Evolutionary conservation across 2,329 filamentous ascomycete species (phyloP).

Genomic region (Colletotrichum godetiae): DNA sequence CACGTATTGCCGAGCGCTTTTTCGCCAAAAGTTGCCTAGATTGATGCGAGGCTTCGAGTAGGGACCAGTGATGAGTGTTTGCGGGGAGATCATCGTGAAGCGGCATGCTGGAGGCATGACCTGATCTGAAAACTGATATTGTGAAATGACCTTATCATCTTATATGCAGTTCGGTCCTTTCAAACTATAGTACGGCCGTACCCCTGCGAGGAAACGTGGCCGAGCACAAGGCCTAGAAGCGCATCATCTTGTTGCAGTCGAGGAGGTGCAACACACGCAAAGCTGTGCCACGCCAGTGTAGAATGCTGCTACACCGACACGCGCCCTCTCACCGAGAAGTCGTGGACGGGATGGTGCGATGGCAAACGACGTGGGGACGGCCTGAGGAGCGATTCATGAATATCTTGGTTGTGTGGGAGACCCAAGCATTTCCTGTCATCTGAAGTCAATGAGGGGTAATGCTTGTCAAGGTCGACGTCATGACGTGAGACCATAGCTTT

Average conservation of each 20-base stretch:
- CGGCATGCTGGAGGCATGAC: neutral
- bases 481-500: neutral
- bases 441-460: neutral
- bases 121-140: conserved; percentile 24
- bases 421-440: conserved; percentile 1
- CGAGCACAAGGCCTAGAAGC: neutral
- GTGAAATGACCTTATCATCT: neutral
- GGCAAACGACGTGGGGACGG: neutral
- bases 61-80: neutral
- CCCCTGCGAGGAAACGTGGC: neutral
- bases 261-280: conserved; percentile 1
- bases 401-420: neutral
- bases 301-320: conserved; percentile 6
- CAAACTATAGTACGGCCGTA: neutral
- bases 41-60: neutral
- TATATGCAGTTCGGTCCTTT: conserved; percentile 25
- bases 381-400: neutral
- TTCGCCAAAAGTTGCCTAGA: neutral
- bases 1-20: neutral
- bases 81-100: neutral
- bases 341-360: neutral
- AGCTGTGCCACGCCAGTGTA: conserved; percentile 10
- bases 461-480: neutral
- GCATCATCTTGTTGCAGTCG: conserved; percentile 25
- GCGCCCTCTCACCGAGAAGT: neutral